phyloP scores from a whole-genome alignment of 345 rosid genomes.

The Rhizophora apiculata region DNA sequence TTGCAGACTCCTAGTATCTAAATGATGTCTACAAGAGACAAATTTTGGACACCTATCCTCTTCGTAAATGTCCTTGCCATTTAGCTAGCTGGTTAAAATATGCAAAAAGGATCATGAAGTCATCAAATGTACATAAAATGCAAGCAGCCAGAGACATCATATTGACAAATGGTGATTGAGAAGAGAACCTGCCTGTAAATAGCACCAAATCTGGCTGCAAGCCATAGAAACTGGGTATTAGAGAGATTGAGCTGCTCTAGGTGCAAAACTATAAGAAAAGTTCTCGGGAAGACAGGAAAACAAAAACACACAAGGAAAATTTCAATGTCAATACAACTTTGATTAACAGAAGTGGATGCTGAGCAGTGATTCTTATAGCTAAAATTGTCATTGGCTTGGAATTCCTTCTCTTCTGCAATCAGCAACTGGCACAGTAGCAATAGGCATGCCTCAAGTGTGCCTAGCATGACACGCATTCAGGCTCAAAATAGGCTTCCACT shows the following conservation, averaged over 20 bases:
- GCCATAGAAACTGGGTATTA: slow-evolving; percentile 19
- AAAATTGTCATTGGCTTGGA: too few species aligned
- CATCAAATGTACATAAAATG: not conserved
- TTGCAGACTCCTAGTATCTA: not conserved
- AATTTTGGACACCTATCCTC: not conserved
- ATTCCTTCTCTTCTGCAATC: too few species aligned
- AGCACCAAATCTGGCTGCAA: slow-evolving; percentile 94
- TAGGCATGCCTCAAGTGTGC: too few species aligned
- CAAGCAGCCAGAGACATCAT: slow-evolving; percentile 16
- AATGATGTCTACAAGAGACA: not conserved
- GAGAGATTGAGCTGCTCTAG: not conserved
- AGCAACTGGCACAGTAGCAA: too few species aligned
- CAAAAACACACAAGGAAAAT: not conserved
- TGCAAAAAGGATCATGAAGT: slow-evolving; percentile 1
- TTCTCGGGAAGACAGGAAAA: not conserved
- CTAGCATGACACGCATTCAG: too few species aligned
- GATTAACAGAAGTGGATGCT: not conserved
- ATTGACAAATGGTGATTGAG: slow-evolving; percentile 17
- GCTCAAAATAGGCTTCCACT: too few species aligned
- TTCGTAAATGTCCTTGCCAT: not conserved
- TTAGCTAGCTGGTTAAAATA: slow-evolving; percentile 8
- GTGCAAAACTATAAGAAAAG: not conserved
- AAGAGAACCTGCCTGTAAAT: slow-evolving; percentile 65
- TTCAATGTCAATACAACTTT: not conserved
- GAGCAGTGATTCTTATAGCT: too few species aligned